Evolutionary conservation across 2,329 filamentous ascomycete genomes (phyloP).

Genomic region (Cytospora piceicola): DNA sequence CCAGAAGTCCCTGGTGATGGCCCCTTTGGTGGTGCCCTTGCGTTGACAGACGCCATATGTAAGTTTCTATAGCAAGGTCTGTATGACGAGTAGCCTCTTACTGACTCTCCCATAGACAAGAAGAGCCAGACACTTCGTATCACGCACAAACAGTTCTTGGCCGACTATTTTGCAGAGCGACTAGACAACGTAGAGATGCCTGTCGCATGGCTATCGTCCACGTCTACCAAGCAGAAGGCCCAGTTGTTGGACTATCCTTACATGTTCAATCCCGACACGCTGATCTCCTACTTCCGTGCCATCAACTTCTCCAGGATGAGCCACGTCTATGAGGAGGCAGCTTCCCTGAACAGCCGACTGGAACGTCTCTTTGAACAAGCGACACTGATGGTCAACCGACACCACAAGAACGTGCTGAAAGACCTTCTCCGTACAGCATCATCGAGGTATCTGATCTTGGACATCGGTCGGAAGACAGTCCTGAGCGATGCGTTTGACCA

Average conservation of each 20-base stretch:
- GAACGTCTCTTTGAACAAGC: slow-evolving; percentile 58
- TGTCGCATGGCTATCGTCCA: slow-evolving; percentile 68
- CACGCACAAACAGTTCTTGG: slow-evolving; percentile 70
- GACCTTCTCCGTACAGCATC: slow-evolving; percentile 68
- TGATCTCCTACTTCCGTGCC: slow-evolving; percentile 84
- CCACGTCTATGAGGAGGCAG: slow-evolving; percentile 72
- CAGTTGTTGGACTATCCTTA: slow-evolving; percentile 83
- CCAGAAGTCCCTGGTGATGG: slow-evolving; percentile 71
- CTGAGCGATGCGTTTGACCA: slow-evolving; percentile 81
- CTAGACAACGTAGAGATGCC: slow-evolving; percentile 78
- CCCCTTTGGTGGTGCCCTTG: slow-evolving; percentile 76
- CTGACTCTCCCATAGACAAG: slow-evolving; percentile 48
- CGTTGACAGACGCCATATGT: slow-evolving; percentile 74
- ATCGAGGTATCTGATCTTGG: slow-evolving; percentile 71
- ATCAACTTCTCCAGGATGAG: slow-evolving; percentile 90
- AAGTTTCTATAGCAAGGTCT: slow-evolving; percentile 43
- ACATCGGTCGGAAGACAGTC: slow-evolving; percentile 69
- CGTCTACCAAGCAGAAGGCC: slow-evolving; percentile 62
- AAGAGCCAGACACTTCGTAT: slow-evolving; percentile 67
- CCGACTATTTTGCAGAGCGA: slow-evolving; percentile 75
- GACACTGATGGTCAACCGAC: slow-evolving; percentile 58
- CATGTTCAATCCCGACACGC: slow-evolving; percentile 71
- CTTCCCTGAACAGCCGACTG: slow-evolving; percentile 59
- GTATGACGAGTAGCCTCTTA: neutral
- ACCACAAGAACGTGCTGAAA: slow-evolving; percentile 65